A percentile compares a stretch with the other conserved stretches of the same genome.
Evolutionary conservation across 2,329 filamentous ascomycete genomes (phyloP).

Genomic region (Paecilomyces sp.): DNA sequence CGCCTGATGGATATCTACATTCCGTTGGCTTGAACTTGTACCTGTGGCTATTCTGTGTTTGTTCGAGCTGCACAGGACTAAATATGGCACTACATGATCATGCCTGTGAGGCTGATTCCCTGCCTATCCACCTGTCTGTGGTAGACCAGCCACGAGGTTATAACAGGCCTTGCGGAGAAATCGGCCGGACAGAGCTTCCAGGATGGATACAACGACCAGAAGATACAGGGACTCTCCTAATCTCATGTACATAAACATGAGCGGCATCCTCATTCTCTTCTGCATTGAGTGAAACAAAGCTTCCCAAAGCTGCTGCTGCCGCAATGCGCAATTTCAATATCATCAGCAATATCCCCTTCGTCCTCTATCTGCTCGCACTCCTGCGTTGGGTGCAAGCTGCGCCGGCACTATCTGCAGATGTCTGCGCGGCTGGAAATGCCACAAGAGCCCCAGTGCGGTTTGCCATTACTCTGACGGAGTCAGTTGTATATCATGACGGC

Average conservation of each 20-base stretch:
- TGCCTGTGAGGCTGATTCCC: neutral
- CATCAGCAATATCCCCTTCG: neutral
- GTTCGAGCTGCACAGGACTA: neutral
- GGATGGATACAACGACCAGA: neutral
- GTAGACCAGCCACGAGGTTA: neutral
- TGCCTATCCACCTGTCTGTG: neutral
- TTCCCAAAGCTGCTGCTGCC: neutral
- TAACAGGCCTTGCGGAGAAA: neutral
- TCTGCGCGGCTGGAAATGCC: neutral
- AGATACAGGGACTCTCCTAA: neutral
- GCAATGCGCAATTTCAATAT: neutral
- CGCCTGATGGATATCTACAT: neutral
- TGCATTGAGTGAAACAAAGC: neutral
- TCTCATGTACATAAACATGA: neutral
- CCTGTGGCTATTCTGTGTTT: neutral
- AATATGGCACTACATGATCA: neutral
- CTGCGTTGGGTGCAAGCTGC: neutral
- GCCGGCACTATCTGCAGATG: neutral
- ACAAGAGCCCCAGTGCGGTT: constrained; percentile 1
- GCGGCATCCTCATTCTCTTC: neutral
- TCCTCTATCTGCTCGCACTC: neutral
- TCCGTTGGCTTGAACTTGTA: neutral
- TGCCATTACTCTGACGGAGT: constrained; percentile 12
- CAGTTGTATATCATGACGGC: constrained; percentile 15
- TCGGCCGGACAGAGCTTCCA: neutral